phyloP scores from a whole-genome alignment of 768 basidiomycete genomes.

The Vararia minispora region DNA sequence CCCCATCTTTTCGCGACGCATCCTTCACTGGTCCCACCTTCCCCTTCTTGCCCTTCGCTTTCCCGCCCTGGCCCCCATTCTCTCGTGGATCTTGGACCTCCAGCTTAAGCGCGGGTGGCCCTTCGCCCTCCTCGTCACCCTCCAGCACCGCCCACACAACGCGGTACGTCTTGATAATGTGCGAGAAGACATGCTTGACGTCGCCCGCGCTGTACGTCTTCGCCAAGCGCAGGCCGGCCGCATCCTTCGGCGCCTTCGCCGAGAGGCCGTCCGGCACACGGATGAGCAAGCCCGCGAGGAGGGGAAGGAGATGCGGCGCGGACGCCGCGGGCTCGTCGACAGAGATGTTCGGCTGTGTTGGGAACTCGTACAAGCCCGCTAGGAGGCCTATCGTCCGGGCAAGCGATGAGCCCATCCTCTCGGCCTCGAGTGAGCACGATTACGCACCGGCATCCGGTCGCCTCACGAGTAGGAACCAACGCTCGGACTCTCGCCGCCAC shows the following conservation, averaged over 20 bases:
- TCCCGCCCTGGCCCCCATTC: constrained; percentile 12
- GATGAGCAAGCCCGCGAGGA: constrained; percentile 23
- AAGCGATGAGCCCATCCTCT: constrained; percentile 2
- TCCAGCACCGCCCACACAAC: constrained; percentile 60
- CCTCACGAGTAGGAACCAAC: constrained; percentile 68
- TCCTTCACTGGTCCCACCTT: constrained; percentile 4
- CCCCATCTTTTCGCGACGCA: constrained; percentile 7
- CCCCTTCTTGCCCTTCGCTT: constrained; percentile 4
- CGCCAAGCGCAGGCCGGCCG: constrained; percentile 23
- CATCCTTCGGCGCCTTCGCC: constrained; percentile 1
- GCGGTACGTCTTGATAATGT: constrained; percentile 80
- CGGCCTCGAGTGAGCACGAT: neutral
- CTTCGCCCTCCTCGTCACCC: constrained; percentile 38
- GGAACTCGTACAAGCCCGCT: constrained; percentile 86
- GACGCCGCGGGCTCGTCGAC: constrained; percentile 23
- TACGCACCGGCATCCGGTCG: constrained; percentile 71
- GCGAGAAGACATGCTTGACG: constrained; percentile 79
- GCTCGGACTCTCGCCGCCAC: constrained; percentile 42
- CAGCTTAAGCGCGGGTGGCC: constrained; percentile 26
- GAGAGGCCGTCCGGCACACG: constrained; percentile 2
- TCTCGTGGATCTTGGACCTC: constrained; percentile 4
- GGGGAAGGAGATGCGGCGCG: constrained; percentile 25
- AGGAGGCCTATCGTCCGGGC: constrained; percentile 67
- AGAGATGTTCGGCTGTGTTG: constrained; percentile 49
- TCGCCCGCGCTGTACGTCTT: constrained; percentile 45